phyloP scores from a whole-genome alignment of 257 asterid genomes.

The Capsicum baccatum region DNA sequence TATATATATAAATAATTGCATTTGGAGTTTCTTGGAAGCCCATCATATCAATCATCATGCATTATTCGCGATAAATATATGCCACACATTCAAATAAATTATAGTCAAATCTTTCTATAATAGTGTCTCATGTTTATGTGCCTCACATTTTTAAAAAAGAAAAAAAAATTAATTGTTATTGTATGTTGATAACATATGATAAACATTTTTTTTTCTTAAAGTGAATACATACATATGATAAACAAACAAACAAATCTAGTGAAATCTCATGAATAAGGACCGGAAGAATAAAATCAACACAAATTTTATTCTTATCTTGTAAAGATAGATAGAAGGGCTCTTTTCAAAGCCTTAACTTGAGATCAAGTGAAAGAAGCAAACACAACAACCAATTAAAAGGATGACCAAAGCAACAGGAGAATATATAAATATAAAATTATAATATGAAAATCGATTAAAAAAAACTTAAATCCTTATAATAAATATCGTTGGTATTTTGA shows the following conservation, averaged over 20 bases:
- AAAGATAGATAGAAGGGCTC: too few species aligned
- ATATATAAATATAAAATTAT: not conserved
- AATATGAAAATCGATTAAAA: not conserved
- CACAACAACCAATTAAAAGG: too few species aligned
- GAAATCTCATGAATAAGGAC: rapidly evolving
- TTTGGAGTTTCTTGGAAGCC: not conserved
- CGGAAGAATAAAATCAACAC: rapidly evolving
- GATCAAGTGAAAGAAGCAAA: too few species aligned
- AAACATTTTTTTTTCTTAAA: too few species aligned
- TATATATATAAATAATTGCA: too few species aligned
- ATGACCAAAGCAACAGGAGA: not conserved
- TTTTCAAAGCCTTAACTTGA: too few species aligned
- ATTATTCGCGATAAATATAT: not conserved
- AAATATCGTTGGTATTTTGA: not conserved
- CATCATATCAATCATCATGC: not conserved
- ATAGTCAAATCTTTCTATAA: not conserved
- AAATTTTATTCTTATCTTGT: not conserved
- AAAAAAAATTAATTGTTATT: not conserved
- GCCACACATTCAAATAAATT: not conserved
- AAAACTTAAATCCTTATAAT: too few species aligned
- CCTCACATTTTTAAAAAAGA: too few species aligned
- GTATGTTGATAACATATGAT: rapidly evolving
- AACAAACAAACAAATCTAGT: not conserved
- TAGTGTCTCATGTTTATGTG: not conserved
- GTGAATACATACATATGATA: not conserved